Percentiles rank a stretch among this genome's conserved stretches.
phyloP scores from a whole-genome alignment of 2,329 filamentous ascomycete genomes.

The Sporothrix globosa region DNA sequence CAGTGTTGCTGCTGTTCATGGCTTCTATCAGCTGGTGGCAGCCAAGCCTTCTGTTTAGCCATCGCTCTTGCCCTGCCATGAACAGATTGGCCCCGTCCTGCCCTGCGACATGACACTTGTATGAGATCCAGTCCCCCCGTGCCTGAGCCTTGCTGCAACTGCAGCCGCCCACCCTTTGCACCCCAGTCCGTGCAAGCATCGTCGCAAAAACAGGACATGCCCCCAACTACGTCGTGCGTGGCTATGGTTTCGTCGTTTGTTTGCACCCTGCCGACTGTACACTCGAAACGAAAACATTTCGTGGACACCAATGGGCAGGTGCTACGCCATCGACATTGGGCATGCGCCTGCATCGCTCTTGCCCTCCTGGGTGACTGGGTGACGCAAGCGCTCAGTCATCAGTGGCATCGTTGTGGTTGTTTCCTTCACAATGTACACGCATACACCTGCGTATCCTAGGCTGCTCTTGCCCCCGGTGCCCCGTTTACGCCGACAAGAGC shows the following conservation, averaged over 20 bases:
- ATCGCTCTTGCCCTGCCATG: conserved; percentile 1
- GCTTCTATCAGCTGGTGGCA: neutral
- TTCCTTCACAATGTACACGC: conserved; percentile 11
- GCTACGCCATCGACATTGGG: neutral
- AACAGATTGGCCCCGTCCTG: conserved; percentile 22
- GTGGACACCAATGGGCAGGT: neutral
- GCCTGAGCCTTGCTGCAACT: conserved; percentile 20
- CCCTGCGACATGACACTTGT: conserved; percentile 11
- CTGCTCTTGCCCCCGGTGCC: conserved; percentile 5
- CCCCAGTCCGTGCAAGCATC: conserved; percentile 21
- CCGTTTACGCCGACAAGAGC: neutral
- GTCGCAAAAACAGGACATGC: conserved; percentile 21
- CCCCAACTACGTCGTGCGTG: conserved; percentile 1
- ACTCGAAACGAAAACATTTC: too few species aligned
- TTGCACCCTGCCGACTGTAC: neutral
- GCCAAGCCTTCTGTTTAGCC: too few species aligned
- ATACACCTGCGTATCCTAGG: conserved; percentile 7
- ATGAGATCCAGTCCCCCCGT: conserved; percentile 22
- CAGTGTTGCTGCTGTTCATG: neutral
- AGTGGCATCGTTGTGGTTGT: neutral
- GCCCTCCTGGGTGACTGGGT: conserved; percentile 29
- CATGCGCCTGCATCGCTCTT: conserved; percentile 8
- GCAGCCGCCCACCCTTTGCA: neutral
- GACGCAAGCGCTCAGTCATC: conserved; percentile 27
- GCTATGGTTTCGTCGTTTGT: conserved; percentile 4